Evolutionary conservation across 805 yeast species (phyloP).

Genomic region (Grigorovia yakushimaensis): DNA sequence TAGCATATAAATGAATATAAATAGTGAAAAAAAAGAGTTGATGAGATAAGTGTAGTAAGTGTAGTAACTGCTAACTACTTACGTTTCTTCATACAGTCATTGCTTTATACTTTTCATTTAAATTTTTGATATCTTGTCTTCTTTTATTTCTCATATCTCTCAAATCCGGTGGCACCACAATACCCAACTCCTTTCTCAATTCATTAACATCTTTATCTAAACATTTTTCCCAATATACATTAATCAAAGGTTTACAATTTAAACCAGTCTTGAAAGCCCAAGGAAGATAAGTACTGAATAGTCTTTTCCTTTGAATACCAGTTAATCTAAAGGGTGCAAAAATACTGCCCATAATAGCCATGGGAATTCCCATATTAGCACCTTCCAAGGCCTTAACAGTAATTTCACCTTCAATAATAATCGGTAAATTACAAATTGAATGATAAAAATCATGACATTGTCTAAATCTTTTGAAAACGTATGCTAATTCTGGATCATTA

Average conservation of each 20-base stretch:
- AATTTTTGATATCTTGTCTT: slow-evolving; percentile 12
- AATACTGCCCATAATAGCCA: slow-evolving; percentile 90
- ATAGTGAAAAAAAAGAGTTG: too few species aligned
- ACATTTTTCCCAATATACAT: slow-evolving; percentile 85
- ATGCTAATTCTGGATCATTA: slow-evolving; percentile 84
- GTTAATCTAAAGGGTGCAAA: slow-evolving; percentile 77
- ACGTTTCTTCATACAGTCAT: background rate
- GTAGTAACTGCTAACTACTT: too few species aligned
- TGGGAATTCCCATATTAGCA: slow-evolving; percentile 85
- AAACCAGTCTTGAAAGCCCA: slow-evolving; percentile 78
- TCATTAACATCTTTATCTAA: slow-evolving; percentile 65
- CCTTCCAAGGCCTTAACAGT: slow-evolving; percentile 88
- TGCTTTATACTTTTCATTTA: slow-evolving; percentile 19
- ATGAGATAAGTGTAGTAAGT: too few species aligned
- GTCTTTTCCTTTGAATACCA: slow-evolving; percentile 49
- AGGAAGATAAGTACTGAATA: slow-evolving; percentile 66
- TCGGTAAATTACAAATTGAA: slow-evolving; percentile 81
- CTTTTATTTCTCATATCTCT: slow-evolving; percentile 46
- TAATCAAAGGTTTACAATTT: slow-evolving; percentile 64
- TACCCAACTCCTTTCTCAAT: slow-evolving; percentile 60
- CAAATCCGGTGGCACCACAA: slow-evolving; percentile 72
- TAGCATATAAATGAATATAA: background rate
- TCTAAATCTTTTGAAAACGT: slow-evolving; percentile 85
- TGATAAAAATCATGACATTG: slow-evolving; percentile 97
- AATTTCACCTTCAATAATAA: slow-evolving; percentile 91